phyloP scores from a whole-genome alignment of 1,284 basidiomycete species.

The Moesziomyces sp. region DNA sequence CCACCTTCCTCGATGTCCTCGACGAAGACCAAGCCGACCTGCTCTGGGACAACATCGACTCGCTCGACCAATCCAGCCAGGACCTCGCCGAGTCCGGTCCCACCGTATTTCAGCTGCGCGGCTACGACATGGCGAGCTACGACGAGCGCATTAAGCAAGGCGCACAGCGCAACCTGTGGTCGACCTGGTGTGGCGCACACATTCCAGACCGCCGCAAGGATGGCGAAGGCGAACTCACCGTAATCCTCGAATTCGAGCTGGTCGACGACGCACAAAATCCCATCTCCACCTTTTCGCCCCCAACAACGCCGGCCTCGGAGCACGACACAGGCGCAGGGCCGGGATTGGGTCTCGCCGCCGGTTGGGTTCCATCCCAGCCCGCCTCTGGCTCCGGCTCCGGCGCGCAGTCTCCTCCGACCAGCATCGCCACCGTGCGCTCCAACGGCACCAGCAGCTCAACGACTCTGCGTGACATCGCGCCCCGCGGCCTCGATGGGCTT shows the following conservation, averaged over 20 bases:
- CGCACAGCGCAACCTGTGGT: slow-evolving; percentile 74
- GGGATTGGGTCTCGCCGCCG: slow-evolving; percentile 23
- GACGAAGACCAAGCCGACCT: slow-evolving; percentile 77
- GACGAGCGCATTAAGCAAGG: slow-evolving; percentile 68
- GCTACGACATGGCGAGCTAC: slow-evolving; percentile 71
- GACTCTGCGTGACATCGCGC: slow-evolving; percentile 11
- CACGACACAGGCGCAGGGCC: slow-evolving; percentile 53
- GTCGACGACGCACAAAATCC: slow-evolving; percentile 81
- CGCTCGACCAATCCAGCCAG: slow-evolving; percentile 73
- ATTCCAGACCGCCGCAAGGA: slow-evolving; percentile 35
- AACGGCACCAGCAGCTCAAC: slow-evolving; percentile 29
- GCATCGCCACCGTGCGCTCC: slow-evolving; percentile 41
- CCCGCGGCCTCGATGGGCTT: slow-evolving; percentile 49
- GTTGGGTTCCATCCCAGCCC: slow-evolving; percentile 3
- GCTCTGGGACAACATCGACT: slow-evolving; percentile 82
- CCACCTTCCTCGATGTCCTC: slow-evolving; percentile 81
- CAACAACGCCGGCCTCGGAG: slow-evolving; percentile 30
- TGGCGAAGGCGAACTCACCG: slow-evolving; percentile 38
- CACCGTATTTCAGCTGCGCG: slow-evolving; percentile 76
- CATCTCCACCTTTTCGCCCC: slow-evolving; percentile 66
- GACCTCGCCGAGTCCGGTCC: slow-evolving; percentile 67
- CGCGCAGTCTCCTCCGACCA: slow-evolving; percentile 30
- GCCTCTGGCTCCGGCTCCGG: slow-evolving; percentile 8
- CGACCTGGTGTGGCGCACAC: slow-evolving; percentile 85
- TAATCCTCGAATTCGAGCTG: slow-evolving; percentile 81